phyloP scores from a whole-genome alignment of 768 basidiomycete genomes.

The Russula dissimulans region DNA sequence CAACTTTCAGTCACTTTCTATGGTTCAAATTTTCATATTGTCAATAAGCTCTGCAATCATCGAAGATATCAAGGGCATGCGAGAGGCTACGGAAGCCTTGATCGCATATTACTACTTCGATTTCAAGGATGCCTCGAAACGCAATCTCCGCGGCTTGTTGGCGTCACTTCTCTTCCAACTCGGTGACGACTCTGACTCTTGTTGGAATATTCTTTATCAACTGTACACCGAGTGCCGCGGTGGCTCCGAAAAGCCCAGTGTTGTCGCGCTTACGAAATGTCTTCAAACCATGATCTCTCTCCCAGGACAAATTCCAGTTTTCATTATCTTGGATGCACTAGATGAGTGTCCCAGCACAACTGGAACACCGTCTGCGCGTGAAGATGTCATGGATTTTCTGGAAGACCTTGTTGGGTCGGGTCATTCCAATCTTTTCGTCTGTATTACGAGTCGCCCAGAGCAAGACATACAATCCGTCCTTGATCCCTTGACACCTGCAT shows the following conservation, averaged over 20 bases:
- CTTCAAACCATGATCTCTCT: neutral
- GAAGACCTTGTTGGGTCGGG: neutral
- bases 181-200: neutral
- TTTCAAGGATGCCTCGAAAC: too few species aligned
- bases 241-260: neutral
- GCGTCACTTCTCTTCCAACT: too few species aligned
- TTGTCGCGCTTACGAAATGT: neutral
- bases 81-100: neutral
- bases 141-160: too few species aligned
- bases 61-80: neutral
- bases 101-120: neutral
- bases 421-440: neutral
- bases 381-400: neutral
- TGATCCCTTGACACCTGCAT: neutral
- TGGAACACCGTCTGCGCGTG: neutral
- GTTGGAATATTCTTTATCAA: neutral
- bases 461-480: neutral
- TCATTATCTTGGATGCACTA: neutral
- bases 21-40: neutral
- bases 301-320: neutral
- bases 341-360: neutral
- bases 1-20: too few species aligned
- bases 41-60: neutral
- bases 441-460: neutral
- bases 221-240: neutral